Conservation (phyloP, 495 filamentous ascomycete genomes). For the Xylaria sp. region DNA sequence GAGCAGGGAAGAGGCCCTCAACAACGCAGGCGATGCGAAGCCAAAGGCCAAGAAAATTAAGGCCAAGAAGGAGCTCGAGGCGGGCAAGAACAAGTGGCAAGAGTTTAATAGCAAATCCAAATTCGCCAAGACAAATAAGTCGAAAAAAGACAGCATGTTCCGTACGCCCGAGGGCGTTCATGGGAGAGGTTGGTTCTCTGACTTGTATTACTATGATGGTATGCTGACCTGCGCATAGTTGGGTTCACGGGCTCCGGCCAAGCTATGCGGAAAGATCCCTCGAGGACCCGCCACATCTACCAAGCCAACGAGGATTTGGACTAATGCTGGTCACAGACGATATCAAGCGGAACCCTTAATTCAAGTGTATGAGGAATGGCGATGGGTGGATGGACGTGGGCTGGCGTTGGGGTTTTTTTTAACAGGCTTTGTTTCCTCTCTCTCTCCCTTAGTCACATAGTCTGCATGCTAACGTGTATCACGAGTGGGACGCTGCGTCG, state of each 20-base stretch:
- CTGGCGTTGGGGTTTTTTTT: conserved; percentile 31
- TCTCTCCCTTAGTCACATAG: conserved; percentile 39
- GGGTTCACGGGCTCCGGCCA: conserved; percentile 96
- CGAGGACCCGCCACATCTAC: conserved; percentile 84
- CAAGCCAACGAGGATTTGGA: conserved; percentile 80
- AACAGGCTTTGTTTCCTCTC: conserved; percentile 44
- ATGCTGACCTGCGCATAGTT: conserved; percentile 64
- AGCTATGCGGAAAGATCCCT: conserved; percentile 89
- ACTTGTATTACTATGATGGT: not conserved
- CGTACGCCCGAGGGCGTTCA: conserved; percentile 85
- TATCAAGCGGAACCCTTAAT: conserved; percentile 6
- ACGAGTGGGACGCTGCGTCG: conserved; percentile 38
- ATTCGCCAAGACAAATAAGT: conserved; percentile 65
- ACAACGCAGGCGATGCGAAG: conserved; percentile 44
- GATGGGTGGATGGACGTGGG: conserved; percentile 6
- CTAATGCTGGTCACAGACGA: conserved; percentile 42
- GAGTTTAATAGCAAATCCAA: conserved; percentile 85
- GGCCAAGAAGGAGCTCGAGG: conserved; percentile 87
- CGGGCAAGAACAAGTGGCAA: conserved; percentile 92
- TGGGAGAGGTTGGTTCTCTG: conserved; percentile 71
- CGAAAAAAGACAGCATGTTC: conserved; percentile 97
- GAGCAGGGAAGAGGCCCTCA: conserved; percentile 55
- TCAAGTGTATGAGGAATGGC: conserved; percentile 19
- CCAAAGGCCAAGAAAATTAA: conserved; percentile 74
- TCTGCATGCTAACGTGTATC: conserved; percentile 43